Evolutionary conservation across 768 basidiomycete species (phyloP).

Genomic region (Pisolithus microcarpus): DNA sequence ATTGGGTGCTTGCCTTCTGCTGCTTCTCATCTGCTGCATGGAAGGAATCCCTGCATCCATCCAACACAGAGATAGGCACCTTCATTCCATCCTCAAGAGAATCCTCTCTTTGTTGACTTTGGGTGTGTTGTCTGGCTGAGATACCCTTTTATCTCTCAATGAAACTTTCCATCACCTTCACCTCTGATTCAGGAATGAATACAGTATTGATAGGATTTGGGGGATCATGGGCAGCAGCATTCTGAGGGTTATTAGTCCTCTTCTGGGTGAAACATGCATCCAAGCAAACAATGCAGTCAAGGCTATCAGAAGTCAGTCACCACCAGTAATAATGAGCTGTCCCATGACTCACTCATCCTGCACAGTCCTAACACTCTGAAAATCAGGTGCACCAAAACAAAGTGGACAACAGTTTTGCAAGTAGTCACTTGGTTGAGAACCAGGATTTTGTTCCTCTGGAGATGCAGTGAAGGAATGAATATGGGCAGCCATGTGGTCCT

Average conservation of each 20-base stretch:
- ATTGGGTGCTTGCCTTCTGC: slow-evolving; percentile 12
- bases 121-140: neutral
- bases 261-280: slow-evolving; percentile 33
- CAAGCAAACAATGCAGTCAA: slow-evolving; percentile 24
- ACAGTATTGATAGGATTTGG: neutral
- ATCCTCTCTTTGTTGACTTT: slow-evolving; percentile 1
- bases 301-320: slow-evolving; percentile 4
- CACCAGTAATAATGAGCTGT: neutral
- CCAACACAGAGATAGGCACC: slow-evolving; percentile 24
- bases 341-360: neutral
- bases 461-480: neutral
- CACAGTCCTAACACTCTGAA: neutral
- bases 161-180: slow-evolving; percentile 12
- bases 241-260: slow-evolving; percentile 7
- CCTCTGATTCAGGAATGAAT: slow-evolving; percentile 4
- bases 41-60: slow-evolving; percentile 30
- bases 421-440: slow-evolving; percentile 10
- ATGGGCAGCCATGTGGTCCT: slow-evolving; percentile 20
- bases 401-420: slow-evolving; percentile 13
- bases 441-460: neutral
- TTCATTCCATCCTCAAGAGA: slow-evolving; percentile 15
- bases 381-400: slow-evolving; percentile 2
- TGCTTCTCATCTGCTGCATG: slow-evolving; percentile 9
- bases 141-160: neutral
- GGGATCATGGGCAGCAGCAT: slow-evolving; percentile 1